phyloP scores from a whole-genome alignment of 345 rosid genomes.

The Pistacia integerrima region DNA sequence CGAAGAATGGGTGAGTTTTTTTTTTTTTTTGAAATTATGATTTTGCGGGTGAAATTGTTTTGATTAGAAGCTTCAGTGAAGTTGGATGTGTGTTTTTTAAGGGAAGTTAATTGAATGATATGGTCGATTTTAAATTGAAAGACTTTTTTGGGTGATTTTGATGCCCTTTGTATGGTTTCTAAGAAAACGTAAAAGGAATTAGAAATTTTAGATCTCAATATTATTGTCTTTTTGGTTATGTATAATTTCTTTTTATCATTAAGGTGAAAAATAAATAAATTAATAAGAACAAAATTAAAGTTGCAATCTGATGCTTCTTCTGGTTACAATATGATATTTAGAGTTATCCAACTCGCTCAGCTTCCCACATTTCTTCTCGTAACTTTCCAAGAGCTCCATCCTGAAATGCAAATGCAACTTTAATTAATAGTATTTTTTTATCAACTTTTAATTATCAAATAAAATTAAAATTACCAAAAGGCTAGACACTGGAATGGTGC shows the following conservation, averaged over 20 bases:
- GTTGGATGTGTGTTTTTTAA: not conserved
- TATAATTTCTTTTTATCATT: not conserved
- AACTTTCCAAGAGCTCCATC: no score
- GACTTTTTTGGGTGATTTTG: not conserved
- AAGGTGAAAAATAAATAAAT: no score
- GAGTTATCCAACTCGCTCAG: no score
- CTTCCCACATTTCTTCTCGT: no score
- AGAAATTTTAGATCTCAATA: not conserved
- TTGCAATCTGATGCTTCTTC: no score
- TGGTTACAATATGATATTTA: no score
- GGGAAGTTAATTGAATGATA: not conserved
- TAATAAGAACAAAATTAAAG: no score
- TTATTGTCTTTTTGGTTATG: not conserved
- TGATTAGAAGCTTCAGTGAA: not conserved
- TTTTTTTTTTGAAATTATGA: not conserved
- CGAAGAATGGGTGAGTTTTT: not conserved
- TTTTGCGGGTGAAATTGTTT: not conserved
- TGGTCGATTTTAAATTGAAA: not conserved
- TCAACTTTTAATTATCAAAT: no score
- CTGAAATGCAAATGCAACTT: no score
- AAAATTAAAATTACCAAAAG: no score
- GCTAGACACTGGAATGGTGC: no score
- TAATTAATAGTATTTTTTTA: no score
- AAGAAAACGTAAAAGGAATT: not conserved
- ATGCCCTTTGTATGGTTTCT: not conserved